Percentiles rank a stretch among this genome's conserved stretches.
These are phyloP conservation scores for Trypanosoma theileri DNA, from an alignment of 208 protist genomes.

Conservation along the genomic window DNA sequence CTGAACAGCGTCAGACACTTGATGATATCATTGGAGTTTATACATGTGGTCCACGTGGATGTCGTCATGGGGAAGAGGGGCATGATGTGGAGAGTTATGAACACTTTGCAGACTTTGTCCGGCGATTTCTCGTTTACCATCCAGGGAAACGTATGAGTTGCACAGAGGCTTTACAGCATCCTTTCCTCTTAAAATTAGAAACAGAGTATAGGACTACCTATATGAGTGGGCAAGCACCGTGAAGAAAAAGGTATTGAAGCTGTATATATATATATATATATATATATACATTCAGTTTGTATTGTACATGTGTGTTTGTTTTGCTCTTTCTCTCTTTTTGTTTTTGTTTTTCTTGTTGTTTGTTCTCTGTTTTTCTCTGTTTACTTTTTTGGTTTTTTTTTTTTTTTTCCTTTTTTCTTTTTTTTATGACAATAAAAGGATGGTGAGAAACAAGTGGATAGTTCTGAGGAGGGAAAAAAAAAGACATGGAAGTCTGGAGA, in stretches of 20 bases:
- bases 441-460: no score
- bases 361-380: no score
- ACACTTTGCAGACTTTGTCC: constrained; percentile 81
- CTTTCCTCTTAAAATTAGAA: constrained; percentile 60
- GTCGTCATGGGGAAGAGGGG: constrained; percentile 64
- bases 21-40: constrained; percentile 69
- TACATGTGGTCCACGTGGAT: constrained; percentile 78
- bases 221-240: constrained; percentile 10
- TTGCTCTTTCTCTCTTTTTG: no score
- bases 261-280: background rate
- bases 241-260: background rate
- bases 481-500: background rate
- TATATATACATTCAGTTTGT: background rate
- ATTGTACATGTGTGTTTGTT: no score
- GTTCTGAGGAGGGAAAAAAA: background rate
- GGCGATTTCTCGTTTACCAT: constrained; percentile 71
- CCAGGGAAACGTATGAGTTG: constrained; percentile 72
- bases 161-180: constrained; percentile 67
- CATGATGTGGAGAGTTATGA: constrained; percentile 69
- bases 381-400: no score
- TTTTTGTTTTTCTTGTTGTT: no score
- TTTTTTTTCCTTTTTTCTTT: no score
- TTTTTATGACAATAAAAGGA: no score
- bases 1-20: constrained; percentile 34
- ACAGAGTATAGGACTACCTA: constrained; percentile 34